Evolutionary conservation across 2,329 filamentous ascomycete genomes (phyloP).

Genomic region (Tolypocladium endophyticum): DNA sequence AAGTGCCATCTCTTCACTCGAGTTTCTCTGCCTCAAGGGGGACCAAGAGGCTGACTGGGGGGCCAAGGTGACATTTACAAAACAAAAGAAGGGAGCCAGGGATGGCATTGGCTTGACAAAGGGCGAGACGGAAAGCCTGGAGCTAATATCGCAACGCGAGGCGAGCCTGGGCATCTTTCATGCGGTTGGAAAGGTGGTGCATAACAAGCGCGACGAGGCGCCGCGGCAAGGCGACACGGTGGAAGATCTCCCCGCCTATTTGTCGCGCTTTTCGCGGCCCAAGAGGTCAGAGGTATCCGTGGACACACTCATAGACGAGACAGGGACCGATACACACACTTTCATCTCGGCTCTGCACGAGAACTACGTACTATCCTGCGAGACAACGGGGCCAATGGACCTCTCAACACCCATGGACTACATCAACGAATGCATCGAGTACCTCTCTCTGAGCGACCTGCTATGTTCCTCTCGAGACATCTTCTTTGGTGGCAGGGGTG

Average conservation of each 20-base stretch:
- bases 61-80: slow-evolving; percentile 60
- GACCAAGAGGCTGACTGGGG: slow-evolving; percentile 68
- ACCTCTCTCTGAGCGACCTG: slow-evolving; percentile 79
- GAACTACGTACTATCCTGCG: slow-evolving; percentile 83
- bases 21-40: slow-evolving; percentile 81
- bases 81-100: slow-evolving; percentile 51
- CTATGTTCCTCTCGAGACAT: slow-evolving; percentile 63
- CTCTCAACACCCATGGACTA: slow-evolving; percentile 59
- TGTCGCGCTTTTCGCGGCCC: slow-evolving; percentile 46
- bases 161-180: slow-evolving; percentile 91
- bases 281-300: slow-evolving; percentile 56
- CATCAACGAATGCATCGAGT: slow-evolving; percentile 75
- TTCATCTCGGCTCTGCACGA: slow-evolving; percentile 88
- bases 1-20: slow-evolving; percentile 82
- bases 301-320: slow-evolving; percentile 80
- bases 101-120: slow-evolving; percentile 54
- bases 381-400: slow-evolving; percentile 38
- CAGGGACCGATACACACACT: slow-evolving; percentile 81
- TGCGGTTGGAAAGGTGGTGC: slow-evolving; percentile 88
- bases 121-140: slow-evolving; percentile 69
- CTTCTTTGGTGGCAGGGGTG: slow-evolving; percentile 53
- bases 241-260: slow-evolving; percentile 49
- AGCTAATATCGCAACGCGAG: slow-evolving; percentile 77
- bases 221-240: slow-evolving; percentile 28
- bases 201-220: slow-evolving; percentile 74